Base-by-base conservation (phyloP, 108 stramenopile species). In the Cyclotella choctawhatcheeana region DNA sequence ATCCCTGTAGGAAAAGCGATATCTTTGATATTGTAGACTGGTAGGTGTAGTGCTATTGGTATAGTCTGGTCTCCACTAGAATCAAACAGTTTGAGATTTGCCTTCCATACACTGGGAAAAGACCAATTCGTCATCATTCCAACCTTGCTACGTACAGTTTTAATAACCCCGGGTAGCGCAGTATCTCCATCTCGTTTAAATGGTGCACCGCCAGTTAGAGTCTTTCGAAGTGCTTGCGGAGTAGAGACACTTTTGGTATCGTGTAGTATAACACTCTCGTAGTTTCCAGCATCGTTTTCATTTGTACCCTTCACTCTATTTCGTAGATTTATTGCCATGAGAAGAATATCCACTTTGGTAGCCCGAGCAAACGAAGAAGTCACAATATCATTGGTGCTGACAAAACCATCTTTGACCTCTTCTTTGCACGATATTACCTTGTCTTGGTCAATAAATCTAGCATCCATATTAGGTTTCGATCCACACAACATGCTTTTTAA, bases 271-370 rank as follows among this genome's bases (percentile, higher is more conserved):
- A 69, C 68, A 26, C 32, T 22, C n/a, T 31, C 29, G 55, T 69
- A 69, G 21, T 69, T 69, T 7, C 68, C 68, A 14, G 55, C 68
- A 58, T 69, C 68, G 2, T 18, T 37, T 18, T 58, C 20, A 58
- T 58, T 25, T n/a, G 58, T 35, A 3, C 17, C 34, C 16, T 55
- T 44, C 3, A 69, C 58, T 32, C 68, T 6, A 31, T 69, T 69
- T 40, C 68, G 53, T 3, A 56, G 40, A 56, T 69, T 69, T 24
- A 69, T 69, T 16, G 68, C 68, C 68, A 69, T 69, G 32, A 69
- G 35, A 21, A 59, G 34, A 44, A 69, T 56, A 21, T 56, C 24
- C 12, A 55, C 52, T 21, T 40, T 22, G 10, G 68, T 69, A 3
- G 68, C 68, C 8, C 25, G 30, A 30, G 58, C 29, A 58, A 69